Percentiles rank a stretch among this genome's conserved stretches.
Conservation (phyloP, 2,329 filamentous ascomycete species). For the Helicocarpus griseus region DNA sequence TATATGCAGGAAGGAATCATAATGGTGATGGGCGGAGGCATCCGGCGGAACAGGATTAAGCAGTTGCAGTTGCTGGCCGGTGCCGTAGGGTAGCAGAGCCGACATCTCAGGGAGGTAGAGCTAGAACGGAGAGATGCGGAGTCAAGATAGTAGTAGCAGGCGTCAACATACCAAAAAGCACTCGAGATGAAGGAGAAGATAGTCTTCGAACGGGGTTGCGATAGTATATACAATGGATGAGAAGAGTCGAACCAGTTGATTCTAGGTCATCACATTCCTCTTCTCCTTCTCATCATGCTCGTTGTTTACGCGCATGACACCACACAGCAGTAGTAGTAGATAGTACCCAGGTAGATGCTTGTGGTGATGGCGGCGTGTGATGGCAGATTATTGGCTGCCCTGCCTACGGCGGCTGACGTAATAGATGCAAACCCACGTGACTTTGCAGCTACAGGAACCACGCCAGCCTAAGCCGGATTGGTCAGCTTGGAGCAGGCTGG, state of each 20-base stretch:
- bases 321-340: too few species aligned
- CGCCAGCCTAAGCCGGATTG: constrained; percentile 1
- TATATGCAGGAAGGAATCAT: constrained; percentile 40
- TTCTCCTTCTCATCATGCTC: neutral
- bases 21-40: constrained; percentile 22
- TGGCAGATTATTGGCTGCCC: neutral
- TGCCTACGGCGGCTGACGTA: neutral
- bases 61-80: neutral
- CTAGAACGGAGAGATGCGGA: neutral
- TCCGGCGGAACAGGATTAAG: constrained; percentile 22
- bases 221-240: neutral
- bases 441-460: neutral
- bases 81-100: neutral
- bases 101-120: neutral
- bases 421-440: neutral
- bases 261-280: neutral
- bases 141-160: neutral
- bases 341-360: neutral
- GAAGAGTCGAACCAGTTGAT: neutral
- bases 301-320: neutral
- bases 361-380: neutral
- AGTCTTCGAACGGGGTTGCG: too few species aligned
- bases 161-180: neutral
- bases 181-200: neutral
- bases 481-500: constrained; percentile 1